Evolutionary conservation across 2,329 filamentous ascomycete genomes (phyloP).

Genomic region (Penicillium glabrum): DNA sequence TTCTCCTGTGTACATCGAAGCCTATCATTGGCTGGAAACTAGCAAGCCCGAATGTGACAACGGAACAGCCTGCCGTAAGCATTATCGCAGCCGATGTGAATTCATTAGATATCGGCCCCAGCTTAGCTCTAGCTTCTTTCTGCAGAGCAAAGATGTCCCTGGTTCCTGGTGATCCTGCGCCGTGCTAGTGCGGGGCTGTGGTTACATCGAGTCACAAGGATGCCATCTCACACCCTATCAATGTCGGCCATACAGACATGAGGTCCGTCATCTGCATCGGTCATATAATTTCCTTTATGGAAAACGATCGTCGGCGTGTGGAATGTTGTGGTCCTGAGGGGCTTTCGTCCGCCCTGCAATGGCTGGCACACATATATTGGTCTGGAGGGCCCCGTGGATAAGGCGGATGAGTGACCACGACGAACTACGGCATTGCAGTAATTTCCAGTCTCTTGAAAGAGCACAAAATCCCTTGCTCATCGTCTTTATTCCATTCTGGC

Average conservation of each 20-base stretch:
- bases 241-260: conserved; percentile 1
- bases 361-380: neutral
- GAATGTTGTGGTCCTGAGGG: conserved; percentile 13
- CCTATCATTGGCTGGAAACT: conserved; percentile 10
- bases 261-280: conserved; percentile 6
- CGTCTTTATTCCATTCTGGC: neutral
- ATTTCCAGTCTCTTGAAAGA: neutral
- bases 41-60: conserved; percentile 6
- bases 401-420: neutral
- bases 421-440: neutral
- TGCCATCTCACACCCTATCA: conserved; percentile 7
- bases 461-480: neutral
- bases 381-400: neutral
- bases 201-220: conserved; percentile 19
- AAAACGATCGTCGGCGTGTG: conserved; percentile 12
- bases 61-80: neutral
- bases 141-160: neutral
- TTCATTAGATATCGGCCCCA: neutral
- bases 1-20: neutral
- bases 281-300: conserved; percentile 7
- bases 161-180: neutral
- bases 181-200: conserved; percentile 7
- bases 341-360: conserved; percentile 1
- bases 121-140: neutral
- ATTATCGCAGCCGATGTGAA: neutral